phyloP scores from a whole-genome alignment of 768 basidiomycete species.

The Leucosporidium scottii region DNA sequence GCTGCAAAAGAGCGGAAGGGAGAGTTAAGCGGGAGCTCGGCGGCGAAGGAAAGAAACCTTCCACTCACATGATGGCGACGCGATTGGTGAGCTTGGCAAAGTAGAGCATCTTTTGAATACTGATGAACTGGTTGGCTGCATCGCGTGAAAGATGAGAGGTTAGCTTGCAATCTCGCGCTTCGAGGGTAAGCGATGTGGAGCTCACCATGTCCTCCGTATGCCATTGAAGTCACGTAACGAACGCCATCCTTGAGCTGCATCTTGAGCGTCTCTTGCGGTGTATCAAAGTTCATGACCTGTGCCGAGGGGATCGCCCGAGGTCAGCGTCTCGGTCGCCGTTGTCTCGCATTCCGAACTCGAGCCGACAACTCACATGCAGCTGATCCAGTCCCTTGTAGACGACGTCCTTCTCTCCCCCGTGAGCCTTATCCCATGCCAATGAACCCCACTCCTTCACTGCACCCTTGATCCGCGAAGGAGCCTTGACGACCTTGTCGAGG shows the following conservation, averaged over 20 bases:
- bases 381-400: not conserved
- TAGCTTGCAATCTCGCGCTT: not conserved
- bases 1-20: not conserved
- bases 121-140: conserved; percentile 32
- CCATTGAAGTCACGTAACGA: conserved; percentile 15
- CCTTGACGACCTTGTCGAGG: too few species aligned
- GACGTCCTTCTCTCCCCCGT: not conserved
- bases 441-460: not conserved
- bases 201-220: conserved; percentile 30
- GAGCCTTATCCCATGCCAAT: not conserved
- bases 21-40: not conserved
- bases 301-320: not conserved
- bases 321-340: not conserved
- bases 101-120: conserved; percentile 26
- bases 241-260: conserved; percentile 22
- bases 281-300: conserved; percentile 21
- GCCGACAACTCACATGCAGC: not conserved
- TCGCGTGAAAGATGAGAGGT: not conserved
- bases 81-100: conserved; percentile 27
- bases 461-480: not conserved
- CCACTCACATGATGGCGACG: conserved; percentile 27
- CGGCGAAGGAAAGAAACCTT: too few species aligned
- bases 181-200: too few species aligned
- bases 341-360: not conserved
- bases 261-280: conserved; percentile 11